Percentiles rank a stretch among this genome's conserved stretches.
Evolutionary conservation across 768 basidiomycete species (phyloP).

Genomic region (Panus rudis): DNA sequence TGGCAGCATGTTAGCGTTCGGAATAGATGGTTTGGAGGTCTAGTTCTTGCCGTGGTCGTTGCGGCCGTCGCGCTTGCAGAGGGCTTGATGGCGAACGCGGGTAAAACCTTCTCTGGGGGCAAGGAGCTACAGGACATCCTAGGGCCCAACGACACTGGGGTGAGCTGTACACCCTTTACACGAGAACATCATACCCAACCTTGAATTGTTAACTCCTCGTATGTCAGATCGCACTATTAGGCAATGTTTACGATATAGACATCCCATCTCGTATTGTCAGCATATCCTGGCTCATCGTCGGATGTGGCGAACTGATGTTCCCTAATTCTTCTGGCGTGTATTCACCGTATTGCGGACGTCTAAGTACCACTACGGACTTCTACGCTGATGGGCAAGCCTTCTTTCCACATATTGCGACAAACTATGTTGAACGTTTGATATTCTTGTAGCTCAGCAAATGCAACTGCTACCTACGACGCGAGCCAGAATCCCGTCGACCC

Average conservation of each 20-base stretch:
- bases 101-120: background rate
- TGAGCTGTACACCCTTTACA: too few relatives aligned
- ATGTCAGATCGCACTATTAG: slow-evolving; percentile 14
- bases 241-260: slow-evolving; percentile 16
- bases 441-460: background rate
- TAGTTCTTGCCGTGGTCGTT: background rate
- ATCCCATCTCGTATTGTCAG: slow-evolving; percentile 7
- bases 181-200: too few relatives aligned
- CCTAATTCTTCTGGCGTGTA: background rate
- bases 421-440: background rate
- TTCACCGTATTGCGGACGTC: slow-evolving; percentile 5
- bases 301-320: slow-evolving; percentile 12
- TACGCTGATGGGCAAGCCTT: slow-evolving; percentile 12
- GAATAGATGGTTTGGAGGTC: background rate
- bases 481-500: background rate
- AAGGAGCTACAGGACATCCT: slow-evolving; percentile 2
- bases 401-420: background rate
- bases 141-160: slow-evolving; percentile 3
- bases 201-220: too few relatives aligned
- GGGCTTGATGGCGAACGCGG: slow-evolving; percentile 4
- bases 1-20: slow-evolving; percentile 1
- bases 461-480: slow-evolving; percentile 12
- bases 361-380: slow-evolving; percentile 9
- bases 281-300: slow-evolving; percentile 15
- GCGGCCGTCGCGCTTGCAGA: slow-evolving; percentile 5